Evolutionary conservation across 2,329 filamentous ascomycete genomes (phyloP), one percentile per base, ranked within the genome.

Genomic region (Talaromyces marneffei): DNA sequence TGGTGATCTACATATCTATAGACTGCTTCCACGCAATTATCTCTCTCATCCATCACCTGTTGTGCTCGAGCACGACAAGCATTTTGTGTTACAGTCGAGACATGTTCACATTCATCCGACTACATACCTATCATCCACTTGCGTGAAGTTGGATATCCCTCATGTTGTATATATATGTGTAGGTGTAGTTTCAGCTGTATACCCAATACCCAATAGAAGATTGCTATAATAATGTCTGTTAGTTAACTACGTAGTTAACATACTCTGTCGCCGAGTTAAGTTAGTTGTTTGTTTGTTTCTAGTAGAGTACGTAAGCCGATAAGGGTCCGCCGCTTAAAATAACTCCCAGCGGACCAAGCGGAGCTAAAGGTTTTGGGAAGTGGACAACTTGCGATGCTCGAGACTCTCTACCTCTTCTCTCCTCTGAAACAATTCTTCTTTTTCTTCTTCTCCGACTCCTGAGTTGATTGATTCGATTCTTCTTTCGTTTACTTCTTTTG

Each of bases 151-250:
- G 54, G 54, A 56, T 52, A 46, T 23, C 37, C 53, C 40, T 27
- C 40, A 52, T 58, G 35, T 61, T 52, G 48, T 52, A 52, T 52
- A 23, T 52, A 52, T 52, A 50, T 58, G 31, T 61, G 57, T 54
- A 57, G 25, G 31, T 59, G 57, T 61, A 61, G 35, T 31, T 52
- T 42, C 35, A 39, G 59, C 25, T 35, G 46, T 57, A 61, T 61
- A 61, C 54, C 54, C 37, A 37, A 61, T 61, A 61, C 54, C 54
- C 37, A 37, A 61, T 61, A 58, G 60, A 61, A 35, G 25, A 12
- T 35, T 52, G 2, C 27, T 23, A 52, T 16, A 18, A 52, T 33
- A n/a, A n/a, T 10, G 7, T 33, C n/a, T 33, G n/a, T 33, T n/a
- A n/a, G n/a, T n/a, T n/a, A n/a, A n/a, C n/a, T n/a, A n/a, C n/a